Evolutionary conservation across 306 rosid genomes (phyloP).

Genomic region (Trifolium subterraneum): DNA sequence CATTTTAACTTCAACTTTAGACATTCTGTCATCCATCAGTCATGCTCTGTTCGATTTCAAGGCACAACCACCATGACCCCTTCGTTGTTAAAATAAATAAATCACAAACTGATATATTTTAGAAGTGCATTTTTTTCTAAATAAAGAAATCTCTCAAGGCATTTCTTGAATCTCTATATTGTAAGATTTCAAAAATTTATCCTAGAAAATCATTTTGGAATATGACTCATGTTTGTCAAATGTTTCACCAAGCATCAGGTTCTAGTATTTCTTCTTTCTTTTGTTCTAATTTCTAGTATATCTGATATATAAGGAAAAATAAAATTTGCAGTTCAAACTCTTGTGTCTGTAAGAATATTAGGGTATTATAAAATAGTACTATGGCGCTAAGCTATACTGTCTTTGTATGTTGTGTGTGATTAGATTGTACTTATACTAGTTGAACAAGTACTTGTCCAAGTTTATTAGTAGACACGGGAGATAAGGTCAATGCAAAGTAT

Average conservation of each 20-base stretch:
- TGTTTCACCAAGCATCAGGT: slow-evolving; percentile 17
- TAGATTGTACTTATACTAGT: neutral
- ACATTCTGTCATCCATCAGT: slow-evolving; percentile 4
- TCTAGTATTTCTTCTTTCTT: neutral
- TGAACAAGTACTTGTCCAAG: neutral
- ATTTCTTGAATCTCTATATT: neutral
- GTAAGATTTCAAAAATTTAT: neutral
- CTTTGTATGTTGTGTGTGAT: slow-evolving; percentile 1
- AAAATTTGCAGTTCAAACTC: neutral
- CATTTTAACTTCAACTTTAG: slow-evolving; percentile 1
- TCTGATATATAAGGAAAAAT: slow-evolving; percentile 1
- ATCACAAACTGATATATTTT: neutral
- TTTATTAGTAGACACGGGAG: neutral
- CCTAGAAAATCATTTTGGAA: slow-evolving; percentile 1
- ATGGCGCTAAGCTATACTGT: neutral
- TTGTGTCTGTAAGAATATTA: neutral
- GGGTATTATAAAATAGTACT: too few relatives aligned
- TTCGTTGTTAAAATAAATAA: neutral
- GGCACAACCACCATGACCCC: neutral
- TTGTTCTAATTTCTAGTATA: slow-evolving; percentile 1
- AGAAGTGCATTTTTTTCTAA: neutral
- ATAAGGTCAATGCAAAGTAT: neutral
- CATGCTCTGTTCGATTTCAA: neutral
- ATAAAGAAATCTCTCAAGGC: neutral
- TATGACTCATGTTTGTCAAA: slow-evolving; percentile 1